Conservation (phyloP, 2,329 filamentous ascomycete species). For the Fusarium vanettenii region DNA sequence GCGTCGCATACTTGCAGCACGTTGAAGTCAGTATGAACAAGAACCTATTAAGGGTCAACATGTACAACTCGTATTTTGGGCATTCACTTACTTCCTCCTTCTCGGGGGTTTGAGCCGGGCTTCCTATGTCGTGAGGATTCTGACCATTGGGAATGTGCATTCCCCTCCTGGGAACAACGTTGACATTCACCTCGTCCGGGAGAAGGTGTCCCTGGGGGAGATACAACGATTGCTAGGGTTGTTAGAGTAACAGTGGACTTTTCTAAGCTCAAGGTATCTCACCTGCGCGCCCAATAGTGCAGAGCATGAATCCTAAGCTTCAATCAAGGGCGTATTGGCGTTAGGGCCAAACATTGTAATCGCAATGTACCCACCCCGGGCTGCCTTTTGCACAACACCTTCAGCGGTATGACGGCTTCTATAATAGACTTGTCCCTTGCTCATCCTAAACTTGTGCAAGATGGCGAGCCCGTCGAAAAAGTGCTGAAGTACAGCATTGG, state of each 20-base stretch:
- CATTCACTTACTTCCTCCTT: not conserved
- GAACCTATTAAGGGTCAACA: not conserved
- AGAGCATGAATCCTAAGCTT: not conserved
- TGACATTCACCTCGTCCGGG: not conserved
- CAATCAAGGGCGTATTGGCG: not conserved
- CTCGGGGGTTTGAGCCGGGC: not conserved
- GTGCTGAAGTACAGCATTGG: not conserved
- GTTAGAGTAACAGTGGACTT: no score
- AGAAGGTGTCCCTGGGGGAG: not conserved
- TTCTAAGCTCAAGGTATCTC: not conserved
- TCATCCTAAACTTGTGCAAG: not conserved
- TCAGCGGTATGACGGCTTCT: not conserved
- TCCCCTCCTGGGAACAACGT: not conserved
- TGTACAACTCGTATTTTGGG: accelerated
- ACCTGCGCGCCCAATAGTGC: not conserved
- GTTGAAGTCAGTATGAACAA: not conserved
- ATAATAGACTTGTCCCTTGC: not conserved
- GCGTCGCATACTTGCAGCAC: not conserved
- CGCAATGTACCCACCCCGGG: not conserved
- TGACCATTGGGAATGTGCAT: not conserved
- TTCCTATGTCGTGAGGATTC: not conserved
- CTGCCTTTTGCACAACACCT: not conserved
- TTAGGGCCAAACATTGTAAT: not conserved
- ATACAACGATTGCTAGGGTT: not conserved
- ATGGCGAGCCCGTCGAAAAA: not conserved